A percentile compares a stretch with the other conserved stretches of the same genome.
Conservation (phyloP, 176 grass and related monocot genomes). For the Carex pumila region DNA sequence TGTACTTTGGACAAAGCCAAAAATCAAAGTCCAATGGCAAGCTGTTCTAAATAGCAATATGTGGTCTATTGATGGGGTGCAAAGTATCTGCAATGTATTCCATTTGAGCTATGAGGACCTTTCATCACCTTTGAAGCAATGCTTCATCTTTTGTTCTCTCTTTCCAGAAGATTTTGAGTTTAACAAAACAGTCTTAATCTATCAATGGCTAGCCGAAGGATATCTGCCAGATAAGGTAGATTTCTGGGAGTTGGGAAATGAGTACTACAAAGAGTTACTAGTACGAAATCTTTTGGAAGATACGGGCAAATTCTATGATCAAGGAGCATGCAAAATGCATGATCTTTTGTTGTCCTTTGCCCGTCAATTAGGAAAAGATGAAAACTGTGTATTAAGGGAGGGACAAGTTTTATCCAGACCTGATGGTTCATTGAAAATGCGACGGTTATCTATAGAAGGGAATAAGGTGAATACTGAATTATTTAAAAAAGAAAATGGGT, state of each 20-base stretch:
- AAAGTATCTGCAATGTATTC: not conserved
- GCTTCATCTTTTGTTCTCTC: slow-evolving; percentile 25
- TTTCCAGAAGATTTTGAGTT: slow-evolving; percentile 21
- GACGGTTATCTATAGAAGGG: not conserved
- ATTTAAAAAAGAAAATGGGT: not conserved
- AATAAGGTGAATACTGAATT: no score
- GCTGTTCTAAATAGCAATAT: not conserved
- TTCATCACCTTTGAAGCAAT: slow-evolving; percentile 25
- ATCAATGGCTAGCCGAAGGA: slow-evolving; percentile 23
- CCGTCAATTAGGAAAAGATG: not conserved
- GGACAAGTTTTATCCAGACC: no score
- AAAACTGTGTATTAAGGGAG: not conserved
- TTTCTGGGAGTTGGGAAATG: not conserved
- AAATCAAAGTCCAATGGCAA: not conserved
- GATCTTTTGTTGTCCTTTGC: not conserved
- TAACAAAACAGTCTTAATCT: not conserved
- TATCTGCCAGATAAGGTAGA: slow-evolving; percentile 3
- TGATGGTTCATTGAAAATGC: not conserved
- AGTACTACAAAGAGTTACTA: slow-evolving; percentile 22
- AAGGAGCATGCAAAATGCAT: not conserved
- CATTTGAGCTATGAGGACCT: slow-evolving; percentile 19
- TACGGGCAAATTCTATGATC: not conserved
- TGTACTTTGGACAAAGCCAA: slow-evolving; percentile 4
- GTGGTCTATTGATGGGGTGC: slow-evolving; percentile 18
- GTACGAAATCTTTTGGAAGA: slow-evolving; percentile 25